Evolutionary conservation across 768 basidiomycete genomes (phyloP).

Genomic region (Krasilnikovozyma curviuscula): DNA sequence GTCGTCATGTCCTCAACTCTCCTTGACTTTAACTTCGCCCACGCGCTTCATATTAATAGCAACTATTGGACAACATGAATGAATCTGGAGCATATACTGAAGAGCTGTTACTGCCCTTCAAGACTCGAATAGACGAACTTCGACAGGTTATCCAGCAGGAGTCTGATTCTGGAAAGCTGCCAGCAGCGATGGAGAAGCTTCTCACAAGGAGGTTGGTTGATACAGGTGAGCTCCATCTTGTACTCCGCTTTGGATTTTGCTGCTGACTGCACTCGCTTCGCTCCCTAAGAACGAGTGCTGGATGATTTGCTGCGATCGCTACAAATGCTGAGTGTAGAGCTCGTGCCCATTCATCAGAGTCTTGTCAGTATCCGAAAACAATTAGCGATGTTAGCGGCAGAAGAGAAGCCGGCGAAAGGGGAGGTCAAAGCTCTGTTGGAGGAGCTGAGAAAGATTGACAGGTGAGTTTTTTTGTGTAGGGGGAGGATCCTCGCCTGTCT

Average conservation of each 20-base stretch:
- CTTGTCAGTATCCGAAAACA: slow-evolving; percentile 73
- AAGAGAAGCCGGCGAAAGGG: slow-evolving; percentile 52
- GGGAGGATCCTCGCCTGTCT: background rate
- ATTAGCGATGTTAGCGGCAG: slow-evolving; percentile 69
- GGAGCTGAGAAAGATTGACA: slow-evolving; percentile 83
- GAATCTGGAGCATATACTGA: slow-evolving; percentile 90
- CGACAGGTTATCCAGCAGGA: slow-evolving; percentile 72
- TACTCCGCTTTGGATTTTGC: background rate
- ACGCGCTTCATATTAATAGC: slow-evolving; percentile 33
- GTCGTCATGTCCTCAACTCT: background rate
- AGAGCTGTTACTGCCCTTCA: slow-evolving; percentile 71
- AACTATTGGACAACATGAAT: slow-evolving; percentile 88
- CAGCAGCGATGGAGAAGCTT: slow-evolving; percentile 67
- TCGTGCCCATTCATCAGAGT: slow-evolving; percentile 73
- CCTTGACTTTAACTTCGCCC: background rate
- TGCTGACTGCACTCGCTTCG: background rate
- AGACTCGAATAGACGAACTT: slow-evolving; percentile 56
- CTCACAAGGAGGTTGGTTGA: slow-evolving; percentile 78
- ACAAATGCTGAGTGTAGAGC: slow-evolving; percentile 69
- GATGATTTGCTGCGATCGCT: slow-evolving; percentile 62
- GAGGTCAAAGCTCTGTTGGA: slow-evolving; percentile 80
- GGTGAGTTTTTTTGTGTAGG: slow-evolving; percentile 12
- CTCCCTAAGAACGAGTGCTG: slow-evolving; percentile 47
- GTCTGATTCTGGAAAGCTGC: slow-evolving; percentile 58
- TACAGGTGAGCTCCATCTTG: slow-evolving; percentile 45